Evolutionary conservation across 176 grass and related monocot genomes (phyloP), one percentile per base, ranked within the genome.

Genomic region (Carex parvula): DNA sequence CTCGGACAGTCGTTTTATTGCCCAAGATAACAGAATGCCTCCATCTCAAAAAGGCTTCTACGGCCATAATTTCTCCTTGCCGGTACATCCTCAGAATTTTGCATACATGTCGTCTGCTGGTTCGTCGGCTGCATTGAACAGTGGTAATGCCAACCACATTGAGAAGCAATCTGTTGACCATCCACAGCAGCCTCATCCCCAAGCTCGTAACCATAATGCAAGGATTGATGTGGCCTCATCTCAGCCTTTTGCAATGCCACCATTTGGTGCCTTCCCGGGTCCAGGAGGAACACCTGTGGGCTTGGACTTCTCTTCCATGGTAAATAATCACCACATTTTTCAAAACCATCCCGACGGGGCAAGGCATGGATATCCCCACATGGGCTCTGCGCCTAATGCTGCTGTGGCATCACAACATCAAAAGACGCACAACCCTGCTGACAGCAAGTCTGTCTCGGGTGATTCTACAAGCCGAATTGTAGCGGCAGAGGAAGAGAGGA

Each of bases 241-340:
- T 66, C 97, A 93, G 78, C 91, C 92, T 89, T 95, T 99, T 64
- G 85, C 91, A 50, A 91, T 95, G 90, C 97, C 93, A 12, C 97
- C 91, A 8, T 99, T 99, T 84, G 87, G 86, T 48, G 71, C 90
- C 48, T 88, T 91, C 61, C 86, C 74, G 24, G 88, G 89, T 81
- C 81, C 88, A 85, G 91, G 86, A 55, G 86, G 84, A 55, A 50
- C 86, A 57, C 84, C 89, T 6, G 55, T 82, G 54, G 96, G 93
- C 74, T 93, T 99, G 6, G 91, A 99, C 79, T 99, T 99, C 44
- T 95, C 92, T 54, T 86, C 91, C 24, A 68, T 95, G 87, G 88
- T 86, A 17, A 93, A 87, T 22, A 98, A 89, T 89, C 91, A 94
- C 88, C 80, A 86, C 0, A 64, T 99, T 18, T 94, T 95, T 81